Evolutionary conservation across 129 eudicot genomes (phyloP).

Genomic region (Apium graveolens): DNA sequence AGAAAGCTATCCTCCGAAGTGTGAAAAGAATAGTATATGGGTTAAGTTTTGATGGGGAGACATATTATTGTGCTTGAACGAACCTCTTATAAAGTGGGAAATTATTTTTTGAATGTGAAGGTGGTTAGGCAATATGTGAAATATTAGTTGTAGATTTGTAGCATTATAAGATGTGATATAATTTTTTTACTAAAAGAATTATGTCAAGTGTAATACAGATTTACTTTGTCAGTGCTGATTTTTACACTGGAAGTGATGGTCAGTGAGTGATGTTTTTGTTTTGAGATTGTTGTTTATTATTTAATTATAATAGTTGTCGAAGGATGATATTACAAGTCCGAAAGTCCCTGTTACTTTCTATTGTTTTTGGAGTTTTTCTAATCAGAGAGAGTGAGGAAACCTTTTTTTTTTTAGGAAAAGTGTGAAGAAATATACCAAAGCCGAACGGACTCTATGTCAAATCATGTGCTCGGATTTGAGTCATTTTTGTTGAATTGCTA

Average conservation of each 20-base stretch:
- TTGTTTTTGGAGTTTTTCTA: too few relatives aligned
- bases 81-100: not conserved
- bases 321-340: too few relatives aligned
- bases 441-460: too few relatives aligned
- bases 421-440: too few relatives aligned
- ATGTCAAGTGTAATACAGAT: not conserved
- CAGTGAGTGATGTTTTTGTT: not conserved
- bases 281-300: not conserved
- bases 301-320: too few relatives aligned
- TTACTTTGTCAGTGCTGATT: not conserved
- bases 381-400: too few relatives aligned
- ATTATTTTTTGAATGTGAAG: not conserved
- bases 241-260: not conserved
- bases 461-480: constrained; percentile 12
- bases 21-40: not conserved
- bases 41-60: not conserved
- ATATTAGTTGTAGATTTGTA: not conserved
- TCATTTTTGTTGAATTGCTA: too few relatives aligned
- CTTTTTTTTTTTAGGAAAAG: too few relatives aligned
- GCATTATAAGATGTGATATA: not conserved
- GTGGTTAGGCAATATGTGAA: not conserved
- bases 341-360: too few relatives aligned
- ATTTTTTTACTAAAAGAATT: not conserved
- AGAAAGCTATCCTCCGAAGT: not conserved
- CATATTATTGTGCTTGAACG: not conserved